Evolutionary conservation across 495 filamentous ascomycete species (phyloP).

Genomic region (Daldinia concentrica): DNA sequence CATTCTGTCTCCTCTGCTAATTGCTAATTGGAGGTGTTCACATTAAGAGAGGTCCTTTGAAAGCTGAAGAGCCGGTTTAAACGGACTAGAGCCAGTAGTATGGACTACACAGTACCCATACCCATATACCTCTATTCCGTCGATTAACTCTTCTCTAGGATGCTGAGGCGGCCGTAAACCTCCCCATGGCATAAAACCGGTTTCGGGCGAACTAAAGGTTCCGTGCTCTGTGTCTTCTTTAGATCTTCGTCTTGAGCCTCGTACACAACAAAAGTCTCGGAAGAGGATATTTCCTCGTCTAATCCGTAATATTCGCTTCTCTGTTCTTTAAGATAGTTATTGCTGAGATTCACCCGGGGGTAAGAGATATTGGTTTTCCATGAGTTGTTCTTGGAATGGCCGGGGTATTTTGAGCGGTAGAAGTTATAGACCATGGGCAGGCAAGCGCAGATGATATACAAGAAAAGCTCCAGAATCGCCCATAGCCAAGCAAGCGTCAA

Average conservation of each 20-base stretch:
- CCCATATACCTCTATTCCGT: not conserved
- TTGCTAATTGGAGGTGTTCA: no score
- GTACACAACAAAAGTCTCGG: not conserved
- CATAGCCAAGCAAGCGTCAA: not conserved
- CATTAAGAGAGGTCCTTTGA: not conserved
- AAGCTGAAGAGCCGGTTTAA: not conserved
- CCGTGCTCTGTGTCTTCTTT: not conserved
- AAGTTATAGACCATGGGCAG: not conserved
- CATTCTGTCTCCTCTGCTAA: no score
- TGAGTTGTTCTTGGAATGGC: not conserved
- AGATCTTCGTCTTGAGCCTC: not conserved
- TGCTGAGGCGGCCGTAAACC: not conserved
- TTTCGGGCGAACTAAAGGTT: not conserved
- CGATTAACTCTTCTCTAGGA: not conserved
- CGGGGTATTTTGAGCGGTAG: not conserved
- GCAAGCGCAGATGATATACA: conserved; percentile 1
- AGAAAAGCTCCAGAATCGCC: not conserved
- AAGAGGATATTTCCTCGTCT: not conserved
- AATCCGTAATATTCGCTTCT: not conserved
- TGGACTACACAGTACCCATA: not conserved
- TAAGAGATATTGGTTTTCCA: not conserved
- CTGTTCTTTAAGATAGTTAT: not conserved
- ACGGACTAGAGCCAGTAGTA: not conserved
- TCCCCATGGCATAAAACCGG: not conserved
- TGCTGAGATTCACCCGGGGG: not conserved